Percentiles rank a stretch among this genome's conserved stretches.
Evolutionary conservation across 176 grass and related monocot genomes (phyloP).

Genomic region (Avena atlantica): DNA sequence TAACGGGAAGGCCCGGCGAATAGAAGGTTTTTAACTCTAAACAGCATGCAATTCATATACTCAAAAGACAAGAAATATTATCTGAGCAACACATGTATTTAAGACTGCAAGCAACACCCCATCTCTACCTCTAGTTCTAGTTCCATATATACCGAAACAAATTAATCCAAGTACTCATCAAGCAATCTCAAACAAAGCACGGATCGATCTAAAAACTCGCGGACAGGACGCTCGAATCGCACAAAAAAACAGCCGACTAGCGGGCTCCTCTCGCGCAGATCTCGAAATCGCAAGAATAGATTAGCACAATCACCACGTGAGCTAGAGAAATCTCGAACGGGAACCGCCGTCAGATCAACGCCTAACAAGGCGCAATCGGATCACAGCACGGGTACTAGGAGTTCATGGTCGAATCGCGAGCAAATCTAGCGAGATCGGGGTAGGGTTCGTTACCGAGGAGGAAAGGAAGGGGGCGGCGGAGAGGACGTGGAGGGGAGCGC

Average conservation of each 20-base stretch:
- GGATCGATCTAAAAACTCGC: constrained; percentile 18
- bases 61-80: not conserved
- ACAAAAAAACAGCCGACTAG: not conserved
- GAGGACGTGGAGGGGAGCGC: not conserved
- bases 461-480: not conserved
- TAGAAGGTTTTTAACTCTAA: not conserved
- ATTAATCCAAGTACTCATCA: not conserved
- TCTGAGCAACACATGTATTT: not conserved
- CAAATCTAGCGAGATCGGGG: constrained; percentile 17
- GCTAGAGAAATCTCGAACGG: not conserved
- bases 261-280: constrained; percentile 5
- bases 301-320: not conserved
- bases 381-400: not conserved
- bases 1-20: not conserved
- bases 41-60: not conserved
- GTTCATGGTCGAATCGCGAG: not conserved
- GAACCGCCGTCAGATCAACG: not conserved
- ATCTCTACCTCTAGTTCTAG: not conserved
- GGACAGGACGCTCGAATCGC: not conserved
- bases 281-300: not conserved
- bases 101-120: not conserved
- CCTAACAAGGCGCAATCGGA: not conserved
- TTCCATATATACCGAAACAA: not conserved
- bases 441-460: constrained; percentile 46
- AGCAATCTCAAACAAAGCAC: not conserved